A percentile compares a stretch with the other conserved stretches of the same genome.
phyloP scores from a whole-genome alignment of 2,329 filamentous ascomycete genomes.

The Colletotrichum sp. region DNA sequence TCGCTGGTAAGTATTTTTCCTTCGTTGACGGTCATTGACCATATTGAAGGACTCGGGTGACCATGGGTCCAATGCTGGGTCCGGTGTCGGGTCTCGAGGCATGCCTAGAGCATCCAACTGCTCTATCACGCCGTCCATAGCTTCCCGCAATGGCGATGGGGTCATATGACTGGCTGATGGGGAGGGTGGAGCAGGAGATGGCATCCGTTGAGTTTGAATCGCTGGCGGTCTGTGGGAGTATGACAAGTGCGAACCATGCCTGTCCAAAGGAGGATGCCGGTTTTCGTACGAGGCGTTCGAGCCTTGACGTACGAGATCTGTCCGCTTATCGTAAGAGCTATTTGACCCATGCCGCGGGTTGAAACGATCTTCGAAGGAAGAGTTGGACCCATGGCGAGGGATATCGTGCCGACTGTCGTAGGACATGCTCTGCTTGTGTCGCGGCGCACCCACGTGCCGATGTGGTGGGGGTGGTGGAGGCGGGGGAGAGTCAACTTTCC shows the following conservation, averaged over 20 bases:
- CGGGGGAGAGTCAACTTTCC: conserved; percentile 66
- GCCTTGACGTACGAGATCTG: conserved; percentile 29
- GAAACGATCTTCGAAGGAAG: conserved; percentile 41
- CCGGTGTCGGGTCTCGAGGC: conserved; percentile 59
- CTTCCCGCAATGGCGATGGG: conserved; percentile 88
- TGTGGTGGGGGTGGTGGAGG: conserved; percentile 87
- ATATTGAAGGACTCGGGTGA: conserved; percentile 85
- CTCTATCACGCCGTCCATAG: conserved; percentile 98
- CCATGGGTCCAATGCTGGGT: conserved; percentile 76
- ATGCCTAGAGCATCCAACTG: conserved; percentile 87
- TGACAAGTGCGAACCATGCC: conserved; percentile 44
- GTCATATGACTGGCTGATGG: conserved; percentile 73
- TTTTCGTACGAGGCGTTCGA: conserved; percentile 36
- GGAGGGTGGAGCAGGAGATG: conserved; percentile 72
- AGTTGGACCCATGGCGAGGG: conserved; percentile 43
- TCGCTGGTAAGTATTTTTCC: conserved; percentile 42
- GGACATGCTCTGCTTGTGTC: conserved; percentile 36
- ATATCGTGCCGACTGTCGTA: conserved; percentile 31
- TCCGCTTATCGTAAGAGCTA: conserved; percentile 43
- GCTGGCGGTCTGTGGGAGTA: conserved; percentile 38
- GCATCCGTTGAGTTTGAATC: conserved; percentile 60
- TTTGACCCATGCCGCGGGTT: conserved; percentile 43
- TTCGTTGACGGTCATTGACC: conserved; percentile 46
- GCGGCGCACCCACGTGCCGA: conserved; percentile 60
- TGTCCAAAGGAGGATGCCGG: conserved; percentile 28